Conservation (phyloP, 2,329 filamentous ascomycete species). For the Cytospora piceae region DNA sequence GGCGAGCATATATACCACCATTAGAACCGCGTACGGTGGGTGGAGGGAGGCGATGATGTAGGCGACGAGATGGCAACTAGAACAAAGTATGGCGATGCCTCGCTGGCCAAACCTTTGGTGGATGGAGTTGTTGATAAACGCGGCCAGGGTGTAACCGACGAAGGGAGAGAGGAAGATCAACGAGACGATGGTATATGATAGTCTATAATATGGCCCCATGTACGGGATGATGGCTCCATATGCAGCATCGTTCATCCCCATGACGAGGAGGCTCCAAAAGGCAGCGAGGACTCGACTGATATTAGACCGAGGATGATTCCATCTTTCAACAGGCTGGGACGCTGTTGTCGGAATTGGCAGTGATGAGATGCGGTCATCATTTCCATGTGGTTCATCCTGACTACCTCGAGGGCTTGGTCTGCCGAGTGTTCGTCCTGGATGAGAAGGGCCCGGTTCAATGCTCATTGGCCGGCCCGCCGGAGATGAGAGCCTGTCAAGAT, state of each 20-base stretch:
- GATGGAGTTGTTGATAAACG: conserved; percentile 48
- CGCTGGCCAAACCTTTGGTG: conserved; percentile 60
- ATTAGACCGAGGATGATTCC: conserved; percentile 55
- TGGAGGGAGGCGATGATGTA: conserved; percentile 67
- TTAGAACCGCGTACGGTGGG: conserved; percentile 69
- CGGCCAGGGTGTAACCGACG: conserved; percentile 49
- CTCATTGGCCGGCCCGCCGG: neutral
- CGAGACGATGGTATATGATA: conserved; percentile 52
- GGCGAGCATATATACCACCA: conserved; percentile 66
- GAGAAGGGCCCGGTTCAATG: neutral
- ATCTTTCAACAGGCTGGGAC: conserved; percentile 40
- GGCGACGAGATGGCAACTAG: conserved; percentile 63
- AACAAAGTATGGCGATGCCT: conserved; percentile 66
- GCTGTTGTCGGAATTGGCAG: conserved; percentile 23
- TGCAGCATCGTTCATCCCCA: conserved; percentile 62
- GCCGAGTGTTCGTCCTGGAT: neutral
- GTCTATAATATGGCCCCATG: conserved; percentile 42
- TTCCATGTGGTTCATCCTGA: neutral
- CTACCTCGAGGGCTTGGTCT: neutral
- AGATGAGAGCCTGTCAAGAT: neutral
- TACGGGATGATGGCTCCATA: conserved; percentile 46
- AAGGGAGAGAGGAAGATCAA: conserved; percentile 53
- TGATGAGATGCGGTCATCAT: conserved; percentile 11
- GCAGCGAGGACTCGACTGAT: conserved; percentile 53
- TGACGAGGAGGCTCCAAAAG: conserved; percentile 61